A percentile compares a stretch with the other conserved stretches of the same genome.
Evolutionary conservation across 768 basidiomycete species (phyloP).

Genomic region (Dioszegia aurantiaca): DNA sequence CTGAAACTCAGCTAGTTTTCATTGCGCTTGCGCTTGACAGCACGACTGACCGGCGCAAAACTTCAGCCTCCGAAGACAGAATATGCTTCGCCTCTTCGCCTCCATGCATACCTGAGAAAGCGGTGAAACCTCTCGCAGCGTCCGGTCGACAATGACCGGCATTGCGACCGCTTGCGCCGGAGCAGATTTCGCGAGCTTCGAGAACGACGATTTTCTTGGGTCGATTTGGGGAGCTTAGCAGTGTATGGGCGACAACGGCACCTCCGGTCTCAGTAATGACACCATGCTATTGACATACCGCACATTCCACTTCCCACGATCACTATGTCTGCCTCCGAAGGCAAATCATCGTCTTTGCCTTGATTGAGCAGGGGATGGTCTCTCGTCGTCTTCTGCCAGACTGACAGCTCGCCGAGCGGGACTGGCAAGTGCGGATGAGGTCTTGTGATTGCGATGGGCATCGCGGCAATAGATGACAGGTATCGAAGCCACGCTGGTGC

Average conservation of each 20-base stretch:
- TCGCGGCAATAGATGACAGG: too few relatives aligned
- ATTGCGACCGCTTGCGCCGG: constrained; percentile 64
- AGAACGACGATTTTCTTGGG: constrained; percentile 60
- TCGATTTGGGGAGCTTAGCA: constrained; percentile 23
- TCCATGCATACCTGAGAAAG: constrained; percentile 55
- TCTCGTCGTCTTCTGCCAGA: constrained; percentile 30
- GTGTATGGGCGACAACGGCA: constrained; percentile 25
- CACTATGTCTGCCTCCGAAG: constrained; percentile 32
- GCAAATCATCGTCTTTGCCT: constrained; percentile 26
- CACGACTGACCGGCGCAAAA: constrained; percentile 70
- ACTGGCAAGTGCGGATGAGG: constrained; percentile 32
- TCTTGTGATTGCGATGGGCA: constrained; percentile 28
- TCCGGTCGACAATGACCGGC: constrained; percentile 42
- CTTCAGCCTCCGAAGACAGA: constrained; percentile 31
- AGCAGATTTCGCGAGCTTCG: constrained; percentile 68
- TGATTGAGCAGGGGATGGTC: constrained; percentile 33
- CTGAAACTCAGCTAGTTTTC: constrained; percentile 58
- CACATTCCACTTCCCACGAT: constrained; percentile 37
- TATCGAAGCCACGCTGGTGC: too few relatives aligned
- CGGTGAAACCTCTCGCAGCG: constrained; percentile 21
- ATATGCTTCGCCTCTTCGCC: constrained; percentile 37
- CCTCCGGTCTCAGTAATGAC: constrained; percentile 24
- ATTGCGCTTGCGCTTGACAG: neutral
- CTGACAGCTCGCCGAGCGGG: constrained; percentile 27
- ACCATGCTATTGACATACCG: too few relatives aligned